These are phyloP conservation scores for Populus hybrid DNA, from an alignment of 441 rosid species.

Conservation along the genomic window DNA sequence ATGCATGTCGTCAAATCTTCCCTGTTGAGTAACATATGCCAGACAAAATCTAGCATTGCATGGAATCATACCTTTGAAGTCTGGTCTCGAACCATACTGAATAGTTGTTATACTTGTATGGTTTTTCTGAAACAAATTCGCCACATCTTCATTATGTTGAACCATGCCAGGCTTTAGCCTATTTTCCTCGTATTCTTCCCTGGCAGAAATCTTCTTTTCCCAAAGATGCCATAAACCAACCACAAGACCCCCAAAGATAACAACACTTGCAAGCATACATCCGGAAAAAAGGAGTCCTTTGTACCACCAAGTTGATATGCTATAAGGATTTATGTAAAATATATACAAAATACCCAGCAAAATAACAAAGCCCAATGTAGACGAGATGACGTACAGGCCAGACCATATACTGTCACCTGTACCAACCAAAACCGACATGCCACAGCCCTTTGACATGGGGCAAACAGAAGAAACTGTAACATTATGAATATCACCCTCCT, in stretches of 20 bases:
- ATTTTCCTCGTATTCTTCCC: constrained; percentile 21
- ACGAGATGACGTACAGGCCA: constrained; percentile 52
- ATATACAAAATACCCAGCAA: constrained; percentile 42
- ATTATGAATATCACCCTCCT: constrained; percentile 51
- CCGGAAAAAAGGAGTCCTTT: constrained; percentile 59
- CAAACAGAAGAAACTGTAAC: constrained; percentile 29
- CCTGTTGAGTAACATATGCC: background rate
- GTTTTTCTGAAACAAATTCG: constrained; percentile 18
- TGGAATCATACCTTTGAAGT: constrained; percentile 56
- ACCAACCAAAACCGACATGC: constrained; percentile 72
- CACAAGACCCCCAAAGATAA: constrained; percentile 69
- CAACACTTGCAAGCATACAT: constrained; percentile 62
- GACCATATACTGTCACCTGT: constrained; percentile 72
- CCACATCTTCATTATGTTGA: constrained; percentile 6
- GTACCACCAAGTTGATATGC: constrained; percentile 69
- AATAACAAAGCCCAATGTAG: constrained; percentile 58
- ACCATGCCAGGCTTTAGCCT: constrained; percentile 11
- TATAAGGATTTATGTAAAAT: constrained; percentile 50
- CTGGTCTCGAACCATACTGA: constrained; percentile 72
- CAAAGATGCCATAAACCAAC: constrained; percentile 68
- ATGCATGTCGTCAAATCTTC: background rate
- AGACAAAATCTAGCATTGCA: too few relatives aligned
- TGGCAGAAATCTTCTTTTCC: constrained; percentile 33
- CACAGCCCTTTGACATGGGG: constrained; percentile 35
- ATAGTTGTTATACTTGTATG: constrained; percentile 29